phyloP scores from a whole-genome alignment of 345 rosid genomes.

The Alliaria petiolata region DNA sequence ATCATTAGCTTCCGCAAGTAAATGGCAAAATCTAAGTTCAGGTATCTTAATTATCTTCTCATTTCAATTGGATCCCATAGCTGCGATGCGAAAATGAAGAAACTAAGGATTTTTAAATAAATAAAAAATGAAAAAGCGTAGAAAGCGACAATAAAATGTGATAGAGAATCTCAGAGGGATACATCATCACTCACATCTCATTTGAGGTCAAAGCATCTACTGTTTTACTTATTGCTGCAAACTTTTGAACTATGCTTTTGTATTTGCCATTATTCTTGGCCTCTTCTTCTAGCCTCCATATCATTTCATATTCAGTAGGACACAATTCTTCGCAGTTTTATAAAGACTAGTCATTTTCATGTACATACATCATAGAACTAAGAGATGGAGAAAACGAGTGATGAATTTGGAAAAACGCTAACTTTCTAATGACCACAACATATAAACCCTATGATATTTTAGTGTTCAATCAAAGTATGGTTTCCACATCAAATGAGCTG shows the following conservation, averaged over 20 bases:
- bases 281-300: slow-evolving; percentile 18
- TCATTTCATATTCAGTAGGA: slow-evolving; percentile 21
- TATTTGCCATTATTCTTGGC: slow-evolving; percentile 26
- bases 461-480: not conserved
- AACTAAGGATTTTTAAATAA: too few species aligned
- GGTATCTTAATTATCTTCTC: not conserved
- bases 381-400: slow-evolving; percentile 7
- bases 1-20: not conserved
- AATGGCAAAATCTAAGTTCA: not conserved
- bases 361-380: not conserved
- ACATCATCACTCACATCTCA: slow-evolving; percentile 24
- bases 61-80: not conserved
- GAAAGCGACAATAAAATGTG: slow-evolving; percentile 12
- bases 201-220: slow-evolving; percentile 24
- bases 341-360: slow-evolving; percentile 26
- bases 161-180: slow-evolving; percentile 20
- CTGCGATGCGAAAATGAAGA: not conserved
- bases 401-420: slow-evolving; percentile 12
- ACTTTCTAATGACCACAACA: slow-evolving; percentile 18
- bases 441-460: not conserved
- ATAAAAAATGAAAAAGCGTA: not conserved
- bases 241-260: slow-evolving; percentile 23
- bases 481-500: slow-evolving; percentile 11
- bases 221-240: slow-evolving; percentile 18
- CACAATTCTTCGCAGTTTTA: slow-evolving; percentile 15